Conservation (phyloP, 805 yeast species). For the Lipomyces mesembrius region DNA sequence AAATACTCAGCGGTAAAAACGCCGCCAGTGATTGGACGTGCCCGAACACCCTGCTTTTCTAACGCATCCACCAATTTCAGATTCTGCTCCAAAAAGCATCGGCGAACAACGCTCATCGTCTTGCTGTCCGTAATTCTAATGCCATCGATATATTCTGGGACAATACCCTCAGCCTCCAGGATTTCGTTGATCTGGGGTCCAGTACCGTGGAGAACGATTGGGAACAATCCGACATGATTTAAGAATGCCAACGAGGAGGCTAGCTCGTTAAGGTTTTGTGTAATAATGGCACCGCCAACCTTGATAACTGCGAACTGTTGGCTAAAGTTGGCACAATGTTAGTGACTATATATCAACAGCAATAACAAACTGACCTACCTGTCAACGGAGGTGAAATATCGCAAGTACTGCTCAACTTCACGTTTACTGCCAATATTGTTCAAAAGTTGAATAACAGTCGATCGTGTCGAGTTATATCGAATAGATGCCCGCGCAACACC, state of each 20-base stretch:
- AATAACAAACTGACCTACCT: conserved; percentile 25
- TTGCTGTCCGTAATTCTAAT: conserved; percentile 92
- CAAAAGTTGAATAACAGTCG: conserved; percentile 91
- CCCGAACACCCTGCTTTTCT: conserved; percentile 95
- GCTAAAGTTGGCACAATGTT: conserved; percentile 53
- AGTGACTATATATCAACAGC: background rate
- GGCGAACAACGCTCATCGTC: conserved; percentile 95
- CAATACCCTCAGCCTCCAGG: conserved; percentile 90
- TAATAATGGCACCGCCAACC: conserved; percentile 98
- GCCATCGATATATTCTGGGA: conserved; percentile 95
- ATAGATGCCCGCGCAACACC: background rate
- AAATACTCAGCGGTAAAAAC: conserved; percentile 92
- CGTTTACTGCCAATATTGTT: conserved; percentile 97
- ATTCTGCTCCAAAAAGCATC: conserved; percentile 94
- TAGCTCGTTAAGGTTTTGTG: conserved; percentile 88
- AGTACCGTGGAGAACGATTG: conserved; percentile 96
- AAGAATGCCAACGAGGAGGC: conserved; percentile 95
- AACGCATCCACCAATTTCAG: conserved; percentile 92
- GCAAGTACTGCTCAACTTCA: conserved; percentile 96
- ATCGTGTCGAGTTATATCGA: conserved; percentile 61
- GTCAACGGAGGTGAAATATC: conserved; percentile 89
- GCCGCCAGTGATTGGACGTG: conserved; percentile 98
- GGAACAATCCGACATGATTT: conserved; percentile 96
- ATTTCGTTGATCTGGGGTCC: conserved; percentile 98
- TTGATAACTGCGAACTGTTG: conserved; percentile 98